Evolutionary conservation across 2,329 filamentous ascomycete species (phyloP).

Genomic region (Aspergillus neoniger): DNA sequence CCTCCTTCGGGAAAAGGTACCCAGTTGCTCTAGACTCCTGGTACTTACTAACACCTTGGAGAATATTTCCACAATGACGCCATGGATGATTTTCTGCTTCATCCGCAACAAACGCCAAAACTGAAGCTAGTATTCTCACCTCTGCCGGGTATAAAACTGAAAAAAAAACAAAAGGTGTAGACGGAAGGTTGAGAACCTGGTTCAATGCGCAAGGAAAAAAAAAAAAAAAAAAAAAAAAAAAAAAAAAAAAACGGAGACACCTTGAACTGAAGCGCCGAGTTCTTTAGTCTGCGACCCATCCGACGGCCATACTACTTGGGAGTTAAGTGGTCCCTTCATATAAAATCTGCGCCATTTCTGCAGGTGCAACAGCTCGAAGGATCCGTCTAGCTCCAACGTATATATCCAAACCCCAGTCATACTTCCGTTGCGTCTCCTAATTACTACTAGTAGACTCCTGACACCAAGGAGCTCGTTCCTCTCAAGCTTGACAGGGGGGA

Average conservation of each 20-base stretch:
- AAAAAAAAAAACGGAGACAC: not conserved
- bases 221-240: too few species aligned
- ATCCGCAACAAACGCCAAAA: not conserved
- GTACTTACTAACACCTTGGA: not conserved
- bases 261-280: not conserved
- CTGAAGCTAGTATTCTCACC: not conserved
- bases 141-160: not conserved
- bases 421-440: constrained; percentile 1
- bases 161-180: not conserved
- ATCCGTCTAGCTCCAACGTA: constrained; percentile 9
- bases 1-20: not conserved
- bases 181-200: not conserved
- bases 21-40: not conserved
- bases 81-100: not conserved
- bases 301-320: not conserved
- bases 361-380: constrained; percentile 23
- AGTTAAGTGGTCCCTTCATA: constrained; percentile 10
- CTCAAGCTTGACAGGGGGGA: not conserved
- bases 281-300: not conserved
- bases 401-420: constrained; percentile 1
- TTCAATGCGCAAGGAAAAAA: not conserved
- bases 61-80: constrained; percentile 8
- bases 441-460: not conserved
- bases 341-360: constrained; percentile 26
- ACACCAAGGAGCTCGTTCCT: not conserved